These are phyloP conservation scores for Pseudofabraea citricarpa DNA, from an alignment of 2,329 filamentous ascomycete genomes.

Conservation along the genomic window DNA sequence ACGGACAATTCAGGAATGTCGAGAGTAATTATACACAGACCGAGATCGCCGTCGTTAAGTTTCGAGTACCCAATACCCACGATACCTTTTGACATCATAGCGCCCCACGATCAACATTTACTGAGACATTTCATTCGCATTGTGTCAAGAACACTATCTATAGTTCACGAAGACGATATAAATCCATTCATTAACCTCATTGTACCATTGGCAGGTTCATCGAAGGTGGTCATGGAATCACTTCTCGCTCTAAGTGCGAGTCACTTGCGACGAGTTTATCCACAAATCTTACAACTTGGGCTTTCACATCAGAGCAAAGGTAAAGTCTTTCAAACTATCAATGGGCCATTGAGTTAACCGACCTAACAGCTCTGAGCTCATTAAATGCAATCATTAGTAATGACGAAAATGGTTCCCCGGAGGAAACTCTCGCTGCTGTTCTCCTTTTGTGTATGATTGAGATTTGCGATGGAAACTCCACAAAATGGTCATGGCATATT, in stretches of 20 bases:
- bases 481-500: conserved; percentile 47
- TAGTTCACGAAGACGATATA: neutral
- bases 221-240: conserved; percentile 2
- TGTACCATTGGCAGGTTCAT: conserved; percentile 1
- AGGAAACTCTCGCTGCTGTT: conserved; percentile 2
- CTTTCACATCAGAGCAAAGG: conserved; percentile 4
- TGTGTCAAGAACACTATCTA: conserved; percentile 2
- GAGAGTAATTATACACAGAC: neutral
- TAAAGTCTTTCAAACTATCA: neutral
- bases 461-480: conserved; percentile 31
- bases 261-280: conserved; percentile 2
- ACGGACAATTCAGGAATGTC: neutral
- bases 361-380: neutral
- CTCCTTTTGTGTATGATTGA: conserved; percentile 4
- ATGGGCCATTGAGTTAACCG: neutral
- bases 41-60: neutral
- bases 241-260: conserved; percentile 3
- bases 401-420: neutral
- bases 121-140: conserved; percentile 1
- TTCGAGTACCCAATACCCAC: neutral
- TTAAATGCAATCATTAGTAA: conserved; percentile 1
- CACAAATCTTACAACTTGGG: conserved; percentile 1
- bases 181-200: conserved; percentile 4
- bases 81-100: neutral
- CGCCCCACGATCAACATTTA: conserved; percentile 2